Conservation (phyloP, 139 green algal species). For the Micromonas commoda region DNA sequence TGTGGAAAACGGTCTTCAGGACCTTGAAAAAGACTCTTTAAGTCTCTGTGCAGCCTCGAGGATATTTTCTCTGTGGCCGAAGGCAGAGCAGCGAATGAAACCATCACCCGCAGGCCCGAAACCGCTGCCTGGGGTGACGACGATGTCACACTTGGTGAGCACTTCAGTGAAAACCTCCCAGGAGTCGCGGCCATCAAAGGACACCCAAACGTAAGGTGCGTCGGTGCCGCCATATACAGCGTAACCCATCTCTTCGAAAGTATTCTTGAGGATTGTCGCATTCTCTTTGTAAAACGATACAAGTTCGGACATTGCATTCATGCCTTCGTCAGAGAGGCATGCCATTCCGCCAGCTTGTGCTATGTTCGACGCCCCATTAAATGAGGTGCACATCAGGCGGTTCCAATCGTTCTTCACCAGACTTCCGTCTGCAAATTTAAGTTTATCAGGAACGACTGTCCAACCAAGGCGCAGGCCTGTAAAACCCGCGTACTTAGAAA, state of each 20-base stretch:
- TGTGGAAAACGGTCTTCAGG: too few species aligned
- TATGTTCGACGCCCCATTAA: constrained; percentile 96
- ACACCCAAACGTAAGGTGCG: constrained; percentile 97
- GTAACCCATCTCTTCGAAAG: constrained; percentile 91
- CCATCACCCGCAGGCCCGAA: constrained; percentile 94
- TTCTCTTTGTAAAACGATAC: constrained; percentile 99
- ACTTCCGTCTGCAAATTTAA: constrained; percentile 70
- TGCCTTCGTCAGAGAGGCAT: constrained; percentile 56
- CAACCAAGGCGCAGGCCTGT: constrained; percentile 94
- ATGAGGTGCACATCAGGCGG: constrained; percentile 92
- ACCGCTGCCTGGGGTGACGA: constrained; percentile 91
- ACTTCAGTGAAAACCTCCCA: constrained; percentile 94
- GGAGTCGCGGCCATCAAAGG: constrained; percentile 73
- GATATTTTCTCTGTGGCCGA: constrained; percentile 70
- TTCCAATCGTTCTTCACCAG: constrained; percentile 84
- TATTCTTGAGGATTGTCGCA: constrained; percentile 74
- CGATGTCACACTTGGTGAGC: constrained; percentile 89
- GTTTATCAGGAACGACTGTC: constrained; percentile 88
- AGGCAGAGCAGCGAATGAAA: constrained; percentile 91
- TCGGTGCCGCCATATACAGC: constrained; percentile 83
- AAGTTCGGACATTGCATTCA: constrained; percentile 69
- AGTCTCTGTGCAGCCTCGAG: constrained; percentile 41
- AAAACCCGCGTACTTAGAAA: constrained; percentile 97
- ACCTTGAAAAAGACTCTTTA: constrained; percentile 41
- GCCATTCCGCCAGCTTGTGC: constrained; percentile 88